phyloP scores from a whole-genome alignment of 176 grass and related monocot genomes.

The Panicum miliaceum region DNA sequence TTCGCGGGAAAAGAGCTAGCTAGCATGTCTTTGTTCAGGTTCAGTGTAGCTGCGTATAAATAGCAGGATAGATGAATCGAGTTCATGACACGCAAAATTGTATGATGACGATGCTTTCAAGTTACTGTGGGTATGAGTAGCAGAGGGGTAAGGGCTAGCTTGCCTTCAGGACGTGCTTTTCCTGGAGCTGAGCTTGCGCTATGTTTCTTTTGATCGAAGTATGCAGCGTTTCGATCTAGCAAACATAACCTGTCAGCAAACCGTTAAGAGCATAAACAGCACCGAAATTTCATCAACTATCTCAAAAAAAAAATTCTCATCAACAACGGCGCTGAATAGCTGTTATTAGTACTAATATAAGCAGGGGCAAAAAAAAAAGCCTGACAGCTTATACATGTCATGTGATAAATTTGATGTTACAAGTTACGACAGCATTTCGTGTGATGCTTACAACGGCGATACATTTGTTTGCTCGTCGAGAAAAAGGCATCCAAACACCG shows the following conservation, averaged over 20 bases:
- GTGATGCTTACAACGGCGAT: constrained; percentile 45
- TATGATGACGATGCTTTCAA: constrained; percentile 27
- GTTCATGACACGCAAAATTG: background rate
- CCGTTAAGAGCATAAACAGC: background rate
- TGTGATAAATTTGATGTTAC: constrained; percentile 19
- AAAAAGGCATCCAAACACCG: constrained; percentile 90
- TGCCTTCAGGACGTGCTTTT: constrained; percentile 30
- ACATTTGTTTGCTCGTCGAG: constrained; percentile 72
- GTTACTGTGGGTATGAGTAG: constrained; percentile 34
- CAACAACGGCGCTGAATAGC: background rate
- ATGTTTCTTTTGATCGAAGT: background rate
- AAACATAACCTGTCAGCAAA: background rate
- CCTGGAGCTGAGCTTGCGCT: background rate
- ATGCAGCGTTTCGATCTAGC: background rate
- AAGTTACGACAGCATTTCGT: constrained; percentile 18
- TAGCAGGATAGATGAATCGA: background rate
- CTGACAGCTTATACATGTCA: background rate
- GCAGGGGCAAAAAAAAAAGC: background rate
- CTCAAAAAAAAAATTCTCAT: no score
- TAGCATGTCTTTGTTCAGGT: background rate
- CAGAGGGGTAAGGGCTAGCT: constrained; percentile 22
- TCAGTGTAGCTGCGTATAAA: background rate
- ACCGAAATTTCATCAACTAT: background rate
- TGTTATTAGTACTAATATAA: background rate
- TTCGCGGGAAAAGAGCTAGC: background rate